Percentiles rank a stretch among this genome's conserved stretches.
Conservation (phyloP, 805 yeast species). For the Starmerella tilneyi region DNA sequence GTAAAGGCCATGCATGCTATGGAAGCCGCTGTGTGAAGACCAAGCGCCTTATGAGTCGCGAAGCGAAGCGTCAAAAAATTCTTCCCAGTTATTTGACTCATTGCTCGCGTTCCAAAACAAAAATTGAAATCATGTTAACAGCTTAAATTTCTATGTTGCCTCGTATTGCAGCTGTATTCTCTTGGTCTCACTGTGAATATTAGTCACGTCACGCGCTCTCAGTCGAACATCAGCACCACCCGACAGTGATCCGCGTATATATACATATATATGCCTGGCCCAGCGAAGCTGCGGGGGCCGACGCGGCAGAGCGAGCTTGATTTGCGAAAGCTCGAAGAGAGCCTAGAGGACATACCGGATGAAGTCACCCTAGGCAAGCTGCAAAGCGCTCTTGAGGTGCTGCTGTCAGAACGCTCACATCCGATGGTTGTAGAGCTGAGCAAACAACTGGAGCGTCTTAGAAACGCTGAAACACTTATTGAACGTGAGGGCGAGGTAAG, state of each 20-base stretch:
- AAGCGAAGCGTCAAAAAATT: too few relatives aligned
- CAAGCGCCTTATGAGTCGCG: too few relatives aligned
- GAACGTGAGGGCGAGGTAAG: slow-evolving; percentile 20
- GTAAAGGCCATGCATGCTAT: too few relatives aligned
- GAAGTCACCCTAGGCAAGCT: slow-evolving; percentile 20
- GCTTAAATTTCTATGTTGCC: neutral
- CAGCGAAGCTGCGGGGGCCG: slow-evolving; percentile 9
- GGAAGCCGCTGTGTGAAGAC: too few relatives aligned
- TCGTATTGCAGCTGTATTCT: neutral
- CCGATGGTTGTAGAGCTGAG: slow-evolving; percentile 21
- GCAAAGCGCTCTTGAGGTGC: slow-evolving; percentile 22
- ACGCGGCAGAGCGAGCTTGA: slow-evolving; percentile 16
- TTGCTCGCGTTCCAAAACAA: too few relatives aligned
- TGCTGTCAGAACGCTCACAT: slow-evolving; percentile 22
- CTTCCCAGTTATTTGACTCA: too few relatives aligned
- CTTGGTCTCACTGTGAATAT: neutral
- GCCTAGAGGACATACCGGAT: slow-evolving; percentile 19
- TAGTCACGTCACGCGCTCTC: slow-evolving; percentile 9
- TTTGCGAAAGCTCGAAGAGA: slow-evolving; percentile 6
- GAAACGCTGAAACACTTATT: slow-evolving; percentile 21
- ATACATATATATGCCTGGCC: slow-evolving; percentile 8
- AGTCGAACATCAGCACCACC: neutral
- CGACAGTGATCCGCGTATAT: too few relatives aligned
- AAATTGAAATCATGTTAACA: neutral
- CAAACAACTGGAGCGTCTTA: slow-evolving; percentile 22